A percentile compares a stretch with the other conserved stretches of the same genome.
Conservation (phyloP, 768 basidiomycete species). For the Pleurotus eryngii region DNA sequence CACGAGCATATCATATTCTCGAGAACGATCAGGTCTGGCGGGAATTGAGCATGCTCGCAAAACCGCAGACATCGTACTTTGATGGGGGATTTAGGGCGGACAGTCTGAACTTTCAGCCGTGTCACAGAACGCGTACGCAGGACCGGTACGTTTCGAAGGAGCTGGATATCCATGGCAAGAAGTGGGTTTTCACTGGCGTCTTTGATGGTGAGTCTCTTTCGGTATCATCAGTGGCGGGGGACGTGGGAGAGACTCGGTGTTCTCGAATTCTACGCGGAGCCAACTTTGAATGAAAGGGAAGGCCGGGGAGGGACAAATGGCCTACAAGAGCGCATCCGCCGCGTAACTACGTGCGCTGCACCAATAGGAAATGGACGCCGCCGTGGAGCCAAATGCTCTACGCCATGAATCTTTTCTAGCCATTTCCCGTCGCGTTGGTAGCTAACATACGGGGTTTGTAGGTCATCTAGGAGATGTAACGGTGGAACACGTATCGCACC, state of each 20-base stretch:
- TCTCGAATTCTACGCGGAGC: not conserved
- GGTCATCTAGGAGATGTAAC: slow-evolving; percentile 71
- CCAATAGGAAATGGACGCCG: no score
- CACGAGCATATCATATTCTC: slow-evolving; percentile 52
- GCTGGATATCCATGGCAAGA: slow-evolving; percentile 50
- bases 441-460: slow-evolving; percentile 18
- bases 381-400: no score
- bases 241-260: not conserved
- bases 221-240: not conserved
- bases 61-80: slow-evolving; percentile 44
- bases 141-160: slow-evolving; percentile 61
- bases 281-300: no score
- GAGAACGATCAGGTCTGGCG: slow-evolving; percentile 51
- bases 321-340: no score
- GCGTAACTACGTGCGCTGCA: no score
- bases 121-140: slow-evolving; percentile 49
- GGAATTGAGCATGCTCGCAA: slow-evolving; percentile 46
- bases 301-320: no score
- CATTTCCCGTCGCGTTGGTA: not conserved
- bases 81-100: slow-evolving; percentile 44
- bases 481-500: slow-evolving; percentile 64
- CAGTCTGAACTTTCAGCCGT: slow-evolving; percentile 67
- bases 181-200: slow-evolving; percentile 67
- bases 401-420: not conserved
- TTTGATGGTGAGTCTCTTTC: slow-evolving; percentile 54